Evolutionary conservation across 225 moss, liverwort and hornwort genomes (phyloP), one percentile per base, ranked within the genome.

Genomic region (Marchantia paleacea): DNA sequence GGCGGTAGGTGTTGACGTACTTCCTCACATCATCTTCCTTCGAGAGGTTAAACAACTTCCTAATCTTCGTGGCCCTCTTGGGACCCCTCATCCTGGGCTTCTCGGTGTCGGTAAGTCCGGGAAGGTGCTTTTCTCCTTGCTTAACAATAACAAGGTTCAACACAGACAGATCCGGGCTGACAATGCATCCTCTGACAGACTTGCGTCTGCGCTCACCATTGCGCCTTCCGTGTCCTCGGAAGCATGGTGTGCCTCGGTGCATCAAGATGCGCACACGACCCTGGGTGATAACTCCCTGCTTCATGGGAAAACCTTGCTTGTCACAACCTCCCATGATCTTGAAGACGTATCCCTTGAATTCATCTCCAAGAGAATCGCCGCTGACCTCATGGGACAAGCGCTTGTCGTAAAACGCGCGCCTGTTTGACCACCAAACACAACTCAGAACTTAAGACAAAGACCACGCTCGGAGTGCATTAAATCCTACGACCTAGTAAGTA

Each of bases 271-370:
- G 88, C 75, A 97, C 93, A 79, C 96, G 91, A 60, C 90, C 91
- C 30, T 92, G 90, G n/a, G 90, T 90, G 52, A 97, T 79, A 9
- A 97, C 94, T 77, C 96, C 96, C 84, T 94, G 93, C 71, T 97
- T 94, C 94, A 94, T 94, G 3, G 96, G 94, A 52, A 97, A 97
- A n/a, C 96, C 96, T 77, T 97, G 93, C 78, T 97, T 97, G 82
- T 94, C 94, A 78, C 94, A 97, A 4, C 96, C 96, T 22, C 96
- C 96, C 96, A 89, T 94, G 68, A 97, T 97, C 93, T 97, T 97
- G 63, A 97, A 97, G 10, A 97, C 85, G 19, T 97, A 97, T 4
- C 96, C 96, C 88, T 91, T 92, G 85, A 97, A 97, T 86, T 97
- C 96, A 51, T 90, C 90, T 72, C 91, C 91, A 22, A 93, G 83